These are phyloP conservation scores for Aspergillus fructus DNA, from an alignment of 2,329 filamentous ascomycete genomes.

Conservation along the genomic window DNA sequence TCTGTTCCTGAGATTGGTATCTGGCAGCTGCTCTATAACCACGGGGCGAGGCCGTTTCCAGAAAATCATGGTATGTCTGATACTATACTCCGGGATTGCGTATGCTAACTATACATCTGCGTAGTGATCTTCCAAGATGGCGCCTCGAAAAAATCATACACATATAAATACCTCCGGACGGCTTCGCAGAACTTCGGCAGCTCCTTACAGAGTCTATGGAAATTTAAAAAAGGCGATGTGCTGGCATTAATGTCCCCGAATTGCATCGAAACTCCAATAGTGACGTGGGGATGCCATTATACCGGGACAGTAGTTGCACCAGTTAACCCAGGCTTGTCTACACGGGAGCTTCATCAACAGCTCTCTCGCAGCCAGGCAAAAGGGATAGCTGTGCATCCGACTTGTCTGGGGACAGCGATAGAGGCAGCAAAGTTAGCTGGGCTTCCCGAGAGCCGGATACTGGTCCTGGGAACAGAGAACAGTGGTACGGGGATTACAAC, in stretches of 20 bases:
- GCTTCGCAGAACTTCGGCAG: conserved; percentile 10
- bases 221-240: conserved; percentile 19
- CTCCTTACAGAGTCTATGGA: conserved; percentile 10
- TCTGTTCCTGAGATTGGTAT: conserved; percentile 1
- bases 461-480: background rate
- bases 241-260: conserved; percentile 19
- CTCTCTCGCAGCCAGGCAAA: conserved; percentile 14
- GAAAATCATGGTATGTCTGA: background rate
- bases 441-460: conserved; percentile 8
- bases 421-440: conserved; percentile 7
- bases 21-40: conserved; percentile 5
- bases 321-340: conserved; percentile 16
- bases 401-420: conserved; percentile 4
- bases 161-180: background rate
- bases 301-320: conserved; percentile 20
- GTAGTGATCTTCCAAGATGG: conserved; percentile 3
- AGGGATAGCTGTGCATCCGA: conserved; percentile 14
- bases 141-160: background rate
- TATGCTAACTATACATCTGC: background rate
- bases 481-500: background rate
- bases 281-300: conserved; percentile 20
- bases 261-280: conserved; percentile 12
- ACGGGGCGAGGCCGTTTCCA: background rate
- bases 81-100: accelerated
- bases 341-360: conserved; percentile 15